phyloP scores from a whole-genome alignment of 2,329 filamentous ascomycete species.

The Clonostachys chloroleuca region DNA sequence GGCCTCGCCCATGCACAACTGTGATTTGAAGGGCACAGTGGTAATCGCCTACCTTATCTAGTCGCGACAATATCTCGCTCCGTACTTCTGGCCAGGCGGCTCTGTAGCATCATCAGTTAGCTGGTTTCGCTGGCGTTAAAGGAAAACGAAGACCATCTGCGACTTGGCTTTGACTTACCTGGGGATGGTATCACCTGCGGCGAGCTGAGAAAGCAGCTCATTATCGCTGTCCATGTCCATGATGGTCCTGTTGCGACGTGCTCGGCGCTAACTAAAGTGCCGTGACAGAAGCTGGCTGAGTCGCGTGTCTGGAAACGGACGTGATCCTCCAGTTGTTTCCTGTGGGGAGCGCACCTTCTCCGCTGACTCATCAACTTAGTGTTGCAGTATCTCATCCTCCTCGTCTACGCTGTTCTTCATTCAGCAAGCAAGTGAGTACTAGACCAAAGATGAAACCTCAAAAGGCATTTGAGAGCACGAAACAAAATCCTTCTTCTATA shows the following conservation, averaged over 20 bases:
- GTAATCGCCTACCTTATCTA: conserved; percentile 51
- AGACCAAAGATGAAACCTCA: no score
- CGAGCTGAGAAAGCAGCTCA: conserved; percentile 40
- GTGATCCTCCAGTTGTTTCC: no score
- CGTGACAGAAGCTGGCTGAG: no score
- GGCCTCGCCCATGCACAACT: neutral
- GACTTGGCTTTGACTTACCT: conserved; percentile 36
- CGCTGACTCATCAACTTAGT: no score
- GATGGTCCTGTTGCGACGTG: neutral
- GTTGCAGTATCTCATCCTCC: no score
- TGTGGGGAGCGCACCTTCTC: no score
- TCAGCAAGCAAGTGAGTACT: no score
- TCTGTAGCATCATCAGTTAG: conserved; percentile 32
- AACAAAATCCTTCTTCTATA: no score
- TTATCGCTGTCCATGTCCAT: conserved; percentile 56
- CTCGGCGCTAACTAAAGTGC: no score
- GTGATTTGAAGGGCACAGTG: neutral
- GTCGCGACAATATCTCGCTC: conserved; percentile 58
- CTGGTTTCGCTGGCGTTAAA: conserved; percentile 2
- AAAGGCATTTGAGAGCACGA: no score
- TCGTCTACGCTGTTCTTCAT: no score
- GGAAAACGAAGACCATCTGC: conserved; percentile 5
- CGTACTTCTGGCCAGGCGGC: conserved; percentile 66
- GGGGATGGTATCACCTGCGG: conserved; percentile 47
- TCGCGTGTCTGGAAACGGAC: no score